phyloP scores from a whole-genome alignment of 306 rosid species.

The Lathyrus sativus region DNA sequence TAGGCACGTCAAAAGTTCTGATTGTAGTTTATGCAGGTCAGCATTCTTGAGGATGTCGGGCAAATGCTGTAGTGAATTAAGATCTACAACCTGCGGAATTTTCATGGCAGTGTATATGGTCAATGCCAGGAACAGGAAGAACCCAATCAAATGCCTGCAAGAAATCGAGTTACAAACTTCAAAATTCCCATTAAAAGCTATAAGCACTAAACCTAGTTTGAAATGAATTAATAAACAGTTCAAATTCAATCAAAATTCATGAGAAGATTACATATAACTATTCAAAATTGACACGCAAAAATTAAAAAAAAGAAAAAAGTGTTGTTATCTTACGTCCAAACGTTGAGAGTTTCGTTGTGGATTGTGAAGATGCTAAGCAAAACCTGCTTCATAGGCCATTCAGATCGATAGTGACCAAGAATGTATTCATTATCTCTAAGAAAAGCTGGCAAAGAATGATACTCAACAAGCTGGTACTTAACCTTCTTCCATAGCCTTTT shows the following conservation, averaged over 20 bases:
- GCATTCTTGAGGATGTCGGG: slow-evolving; percentile 71
- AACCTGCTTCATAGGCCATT: slow-evolving; percentile 90
- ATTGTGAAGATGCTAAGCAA: slow-evolving; percentile 79
- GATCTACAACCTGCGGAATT: slow-evolving; percentile 80
- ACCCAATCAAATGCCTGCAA: slow-evolving; percentile 95
- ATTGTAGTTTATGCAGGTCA: slow-evolving; percentile 73
- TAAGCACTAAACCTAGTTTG: too few species aligned
- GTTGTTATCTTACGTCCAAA: slow-evolving; percentile 82
- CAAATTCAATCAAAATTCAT: too few species aligned
- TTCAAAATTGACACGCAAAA: background rate
- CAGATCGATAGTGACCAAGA: slow-evolving; percentile 78
- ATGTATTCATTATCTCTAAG: slow-evolving; percentile 89
- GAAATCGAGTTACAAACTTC: background rate
- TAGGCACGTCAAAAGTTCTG: slow-evolving; percentile 73
- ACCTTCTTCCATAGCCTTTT: slow-evolving; percentile 85
- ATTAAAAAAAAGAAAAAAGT: background rate
- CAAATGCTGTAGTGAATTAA: slow-evolving; percentile 65
- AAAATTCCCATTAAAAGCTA: too few species aligned
- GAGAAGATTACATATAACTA: too few species aligned
- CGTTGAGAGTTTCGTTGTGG: slow-evolving; percentile 94
- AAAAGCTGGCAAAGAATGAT: slow-evolving; percentile 78
- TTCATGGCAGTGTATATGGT: slow-evolving; percentile 87
- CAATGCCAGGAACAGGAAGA: slow-evolving; percentile 85
- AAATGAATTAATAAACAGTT: too few species aligned
- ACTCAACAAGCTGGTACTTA: slow-evolving; percentile 91